Percentiles rank a stretch among this genome's conserved stretches.
These are phyloP conservation scores for Rauvolfia tetraphylla DNA, from an alignment of 257 asterid species.

Conservation along the genomic window DNA sequence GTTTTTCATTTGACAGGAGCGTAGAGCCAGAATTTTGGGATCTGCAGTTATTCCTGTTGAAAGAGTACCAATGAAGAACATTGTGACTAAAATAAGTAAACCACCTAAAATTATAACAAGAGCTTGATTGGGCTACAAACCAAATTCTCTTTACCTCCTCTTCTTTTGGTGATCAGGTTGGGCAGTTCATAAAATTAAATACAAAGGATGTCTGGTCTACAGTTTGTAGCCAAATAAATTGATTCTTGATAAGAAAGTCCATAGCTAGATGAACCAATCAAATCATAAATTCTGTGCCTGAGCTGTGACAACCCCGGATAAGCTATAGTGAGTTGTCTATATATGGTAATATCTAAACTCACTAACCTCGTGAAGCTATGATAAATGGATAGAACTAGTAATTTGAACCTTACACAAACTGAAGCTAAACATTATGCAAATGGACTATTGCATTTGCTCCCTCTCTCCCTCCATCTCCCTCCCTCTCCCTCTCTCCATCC, in stretches of 20 bases:
- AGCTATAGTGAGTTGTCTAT: neutral
- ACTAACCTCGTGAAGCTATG: neutral
- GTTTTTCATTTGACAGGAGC: conserved; percentile 89
- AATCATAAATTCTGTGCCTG: neutral
- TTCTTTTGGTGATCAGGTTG: neutral
- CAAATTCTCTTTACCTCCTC: neutral
- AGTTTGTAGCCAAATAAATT: neutral
- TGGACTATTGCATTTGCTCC: too few species aligned
- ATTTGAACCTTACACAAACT: too few species aligned
- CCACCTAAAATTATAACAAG: neutral
- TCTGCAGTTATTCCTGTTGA: conserved; percentile 79
- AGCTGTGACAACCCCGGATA: neutral
- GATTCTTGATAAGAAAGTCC: neutral
- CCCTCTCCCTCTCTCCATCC: too few species aligned
- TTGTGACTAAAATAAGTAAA: neutral
- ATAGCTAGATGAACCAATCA: neutral
- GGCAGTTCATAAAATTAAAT: neutral
- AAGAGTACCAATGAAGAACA: conserved; percentile 3
- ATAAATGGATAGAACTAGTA: neutral
- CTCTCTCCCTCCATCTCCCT: too few species aligned
- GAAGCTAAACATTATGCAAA: too few species aligned
- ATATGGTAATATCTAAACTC: neutral
- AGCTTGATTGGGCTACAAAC: neutral
- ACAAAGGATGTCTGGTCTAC: neutral
- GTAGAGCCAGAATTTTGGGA: conserved; percentile 50